Percentiles rank a stretch among this genome's conserved stretches.
These are phyloP conservation scores for Mortierella sp. DNA, from an alignment of 371 early-diverging fungal species.

Conservation along the genomic window DNA sequence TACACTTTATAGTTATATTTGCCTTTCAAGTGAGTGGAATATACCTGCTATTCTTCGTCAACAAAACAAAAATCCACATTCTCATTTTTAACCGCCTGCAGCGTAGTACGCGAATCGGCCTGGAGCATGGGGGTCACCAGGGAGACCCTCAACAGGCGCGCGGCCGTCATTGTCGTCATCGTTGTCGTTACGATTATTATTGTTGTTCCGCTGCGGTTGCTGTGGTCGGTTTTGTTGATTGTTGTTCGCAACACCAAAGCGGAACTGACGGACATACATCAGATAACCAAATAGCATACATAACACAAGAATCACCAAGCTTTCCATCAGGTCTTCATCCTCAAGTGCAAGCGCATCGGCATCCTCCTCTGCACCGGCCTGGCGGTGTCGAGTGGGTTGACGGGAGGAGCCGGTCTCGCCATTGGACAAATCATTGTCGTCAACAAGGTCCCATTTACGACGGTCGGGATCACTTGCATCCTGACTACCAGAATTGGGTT, in stretches of 20 bases:
- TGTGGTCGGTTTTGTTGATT: constrained; percentile 18
- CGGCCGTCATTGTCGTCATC: constrained; percentile 12
- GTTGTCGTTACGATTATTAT: constrained; percentile 11
- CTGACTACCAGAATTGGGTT: neutral
- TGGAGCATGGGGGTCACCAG: constrained; percentile 39
- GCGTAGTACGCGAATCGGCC: constrained; percentile 45
- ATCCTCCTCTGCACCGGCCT: constrained; percentile 16
- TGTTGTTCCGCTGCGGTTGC: constrained; percentile 15
- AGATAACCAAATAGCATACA: constrained; percentile 71
- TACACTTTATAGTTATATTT: too few relatives aligned
- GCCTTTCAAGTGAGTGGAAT: too few relatives aligned
- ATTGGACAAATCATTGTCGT: constrained; percentile 11
- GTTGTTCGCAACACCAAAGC: constrained; percentile 53
- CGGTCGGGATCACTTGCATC: neutral
- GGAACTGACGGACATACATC: constrained; percentile 71
- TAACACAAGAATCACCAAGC: constrained; percentile 62
- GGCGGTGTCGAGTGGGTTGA: constrained; percentile 4
- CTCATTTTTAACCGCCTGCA: constrained; percentile 33
- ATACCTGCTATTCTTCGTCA: too few relatives aligned
- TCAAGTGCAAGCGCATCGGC: constrained; percentile 54
- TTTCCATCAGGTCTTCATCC: constrained; percentile 67
- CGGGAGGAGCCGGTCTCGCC: constrained; percentile 22
- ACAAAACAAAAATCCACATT: neutral
- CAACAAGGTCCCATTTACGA: constrained; percentile 26
- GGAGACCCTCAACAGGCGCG: constrained; percentile 19